A percentile compares a stretch with the other conserved stretches of the same genome.
phyloP scores from a whole-genome alignment of 305 asterid species.

The Fraxinus ornus region DNA sequence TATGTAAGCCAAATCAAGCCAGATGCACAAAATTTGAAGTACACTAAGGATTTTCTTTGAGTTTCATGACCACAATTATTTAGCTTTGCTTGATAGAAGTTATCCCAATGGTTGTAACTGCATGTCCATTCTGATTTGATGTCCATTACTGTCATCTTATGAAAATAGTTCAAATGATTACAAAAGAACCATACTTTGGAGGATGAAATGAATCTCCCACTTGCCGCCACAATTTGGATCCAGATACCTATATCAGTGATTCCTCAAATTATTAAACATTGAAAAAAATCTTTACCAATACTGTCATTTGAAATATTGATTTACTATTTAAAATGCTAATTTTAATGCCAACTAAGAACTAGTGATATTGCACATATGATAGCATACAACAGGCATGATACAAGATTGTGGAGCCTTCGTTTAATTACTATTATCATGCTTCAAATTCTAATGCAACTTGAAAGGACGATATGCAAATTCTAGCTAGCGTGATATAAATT shows the following conservation, averaged over 20 bases:
- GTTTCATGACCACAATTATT: neutral
- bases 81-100: neutral
- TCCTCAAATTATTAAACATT: constrained; percentile 21
- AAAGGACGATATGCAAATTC: neutral
- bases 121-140: neutral
- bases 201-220: constrained; percentile 98
- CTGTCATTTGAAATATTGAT: constrained; percentile 10
- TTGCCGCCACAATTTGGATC: constrained; percentile 96
- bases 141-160: constrained; percentile 4
- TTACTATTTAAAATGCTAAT: constrained; percentile 3
- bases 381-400: neutral
- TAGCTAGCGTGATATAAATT: neutral
- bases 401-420: neutral
- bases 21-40: neutral
- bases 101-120: neutral
- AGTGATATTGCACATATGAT: neutral
- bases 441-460: neutral
- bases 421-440: neutral
- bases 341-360: neutral
- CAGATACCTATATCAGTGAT: constrained; percentile 65
- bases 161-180: neutral
- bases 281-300: constrained; percentile 10
- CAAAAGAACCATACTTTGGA: constrained; percentile 70
- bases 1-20: neutral
- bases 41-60: neutral